Conservation (phyloP, 192 early-diverging fungal species). For the Obelidium mucronatum region DNA sequence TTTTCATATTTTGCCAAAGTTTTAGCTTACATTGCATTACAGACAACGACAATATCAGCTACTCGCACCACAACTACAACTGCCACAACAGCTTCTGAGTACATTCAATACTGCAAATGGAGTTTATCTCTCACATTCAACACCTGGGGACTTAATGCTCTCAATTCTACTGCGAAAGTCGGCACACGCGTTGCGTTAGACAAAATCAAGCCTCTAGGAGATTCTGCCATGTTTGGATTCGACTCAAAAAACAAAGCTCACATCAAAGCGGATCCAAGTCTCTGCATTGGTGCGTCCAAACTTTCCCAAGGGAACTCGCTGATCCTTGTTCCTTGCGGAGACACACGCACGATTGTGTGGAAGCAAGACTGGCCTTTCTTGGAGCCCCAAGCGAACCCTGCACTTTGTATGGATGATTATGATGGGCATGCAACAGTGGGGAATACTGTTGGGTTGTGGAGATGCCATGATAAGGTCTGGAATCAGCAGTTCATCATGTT, state of each 20-base stretch:
- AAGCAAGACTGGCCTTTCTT: neutral
- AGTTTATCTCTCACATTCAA: neutral
- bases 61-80: neutral
- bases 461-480: neutral
- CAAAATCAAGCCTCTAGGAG: neutral
- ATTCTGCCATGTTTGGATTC: constrained; percentile 10
- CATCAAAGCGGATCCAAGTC: neutral
- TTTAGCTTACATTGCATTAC: neutral
- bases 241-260: neutral
- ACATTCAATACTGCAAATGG: neutral
- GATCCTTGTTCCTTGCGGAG: neutral
- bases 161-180: neutral
- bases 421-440: neutral
- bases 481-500: neutral
- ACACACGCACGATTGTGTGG: neutral
- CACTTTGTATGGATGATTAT: constrained; percentile 7
- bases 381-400: neutral
- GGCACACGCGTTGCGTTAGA: neutral
- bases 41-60: neutral
- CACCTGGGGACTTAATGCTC: neutral
- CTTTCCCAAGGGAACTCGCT: neutral
- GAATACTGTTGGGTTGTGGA: constrained; percentile 10
- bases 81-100: neutral
- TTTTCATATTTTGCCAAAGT: no score
- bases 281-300: neutral